Evolutionary conservation across 148 eudicot genomes (phyloP).

Genomic region (Camellia sinensis): DNA sequence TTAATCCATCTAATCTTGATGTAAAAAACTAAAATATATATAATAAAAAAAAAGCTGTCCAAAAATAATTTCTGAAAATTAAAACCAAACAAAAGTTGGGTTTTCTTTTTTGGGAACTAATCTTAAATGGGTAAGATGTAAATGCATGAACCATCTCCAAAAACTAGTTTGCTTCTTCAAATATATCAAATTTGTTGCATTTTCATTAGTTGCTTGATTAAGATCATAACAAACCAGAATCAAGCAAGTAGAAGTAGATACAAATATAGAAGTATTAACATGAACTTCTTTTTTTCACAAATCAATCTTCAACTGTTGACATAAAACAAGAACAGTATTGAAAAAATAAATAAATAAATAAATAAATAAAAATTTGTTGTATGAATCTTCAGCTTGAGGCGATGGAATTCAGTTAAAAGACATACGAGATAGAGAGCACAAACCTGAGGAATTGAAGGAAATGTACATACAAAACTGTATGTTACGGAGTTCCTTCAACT

Average conservation of each 20-base stretch:
- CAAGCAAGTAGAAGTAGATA: not conserved
- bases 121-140: not conserved
- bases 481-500: not conserved
- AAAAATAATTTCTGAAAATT: too few species aligned
- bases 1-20: too few species aligned
- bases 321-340: not conserved
- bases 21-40: too few species aligned
- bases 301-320: not conserved
- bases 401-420: not conserved
- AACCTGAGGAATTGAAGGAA: constrained; percentile 7
- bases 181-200: too few species aligned
- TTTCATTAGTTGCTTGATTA: not conserved
- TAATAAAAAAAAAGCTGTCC: too few species aligned
- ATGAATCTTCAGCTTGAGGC: not conserved
- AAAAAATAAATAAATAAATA: not conserved
- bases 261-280: not conserved
- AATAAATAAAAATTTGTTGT: not conserved
- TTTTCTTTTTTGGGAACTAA: not conserved
- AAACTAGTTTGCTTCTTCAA: too few species aligned
- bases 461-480: not conserved
- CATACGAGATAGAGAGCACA: not conserved
- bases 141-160: not conserved
- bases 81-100: too few species aligned
- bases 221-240: not conserved
- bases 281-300: not conserved